Evolutionary conservation across 1,139 yeast genomes (phyloP).

Genomic region (Blastobotrys serpentis): DNA sequence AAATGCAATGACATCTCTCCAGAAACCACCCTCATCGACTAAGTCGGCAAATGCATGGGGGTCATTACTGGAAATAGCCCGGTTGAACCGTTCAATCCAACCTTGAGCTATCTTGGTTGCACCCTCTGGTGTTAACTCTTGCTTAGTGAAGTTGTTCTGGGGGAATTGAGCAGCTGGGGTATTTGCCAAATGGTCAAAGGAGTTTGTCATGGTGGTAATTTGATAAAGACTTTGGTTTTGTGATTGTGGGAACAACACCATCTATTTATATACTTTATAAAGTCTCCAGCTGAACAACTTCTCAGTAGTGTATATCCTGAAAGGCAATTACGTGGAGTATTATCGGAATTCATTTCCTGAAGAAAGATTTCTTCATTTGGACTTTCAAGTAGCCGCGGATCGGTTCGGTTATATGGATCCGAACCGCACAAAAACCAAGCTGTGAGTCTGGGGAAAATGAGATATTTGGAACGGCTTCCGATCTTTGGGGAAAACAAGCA

Average conservation of each 20-base stretch:
- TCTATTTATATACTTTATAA: neutral
- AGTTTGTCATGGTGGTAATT: neutral
- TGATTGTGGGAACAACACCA: neutral
- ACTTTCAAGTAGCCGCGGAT: too few relatives aligned
- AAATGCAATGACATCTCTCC: conserved; percentile 29
- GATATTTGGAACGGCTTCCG: too few relatives aligned
- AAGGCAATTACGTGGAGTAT: too few relatives aligned
- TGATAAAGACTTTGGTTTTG: neutral
- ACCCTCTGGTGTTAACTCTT: conserved; percentile 11
- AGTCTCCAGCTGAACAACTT: neutral
- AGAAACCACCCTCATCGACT: conserved; percentile 21
- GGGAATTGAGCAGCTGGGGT: conserved; percentile 14
- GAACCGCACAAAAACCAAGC: too few relatives aligned
- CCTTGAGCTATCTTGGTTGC: conserved; percentile 16
- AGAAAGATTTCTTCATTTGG: neutral
- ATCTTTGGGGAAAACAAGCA: neutral
- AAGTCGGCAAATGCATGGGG: conserved; percentile 20
- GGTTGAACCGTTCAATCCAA: conserved; percentile 20
- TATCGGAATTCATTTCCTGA: neutral
- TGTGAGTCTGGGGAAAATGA: neutral
- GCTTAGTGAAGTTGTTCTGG: conserved; percentile 13
- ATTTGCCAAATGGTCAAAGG: conserved; percentile 2
- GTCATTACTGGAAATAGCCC: conserved; percentile 18
- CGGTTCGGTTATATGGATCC: too few relatives aligned
- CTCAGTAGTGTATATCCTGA: neutral